These are phyloP conservation scores for Saccharomycopsis microspora DNA, from an alignment of 805 yeast genomes.

Conservation along the genomic window DNA sequence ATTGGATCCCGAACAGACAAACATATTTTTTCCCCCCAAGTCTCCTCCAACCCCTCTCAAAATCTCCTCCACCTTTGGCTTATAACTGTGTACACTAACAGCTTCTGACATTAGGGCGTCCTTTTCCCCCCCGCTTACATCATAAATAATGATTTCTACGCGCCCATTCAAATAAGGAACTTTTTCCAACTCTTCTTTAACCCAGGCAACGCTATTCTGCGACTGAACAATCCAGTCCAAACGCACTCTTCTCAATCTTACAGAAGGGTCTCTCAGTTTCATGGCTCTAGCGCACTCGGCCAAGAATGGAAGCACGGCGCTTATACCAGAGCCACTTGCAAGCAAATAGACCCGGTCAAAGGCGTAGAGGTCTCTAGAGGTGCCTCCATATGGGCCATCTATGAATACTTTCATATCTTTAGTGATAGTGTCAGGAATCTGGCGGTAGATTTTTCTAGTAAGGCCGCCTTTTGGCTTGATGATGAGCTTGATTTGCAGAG, in stretches of 20 bases:
- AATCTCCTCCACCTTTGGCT: not conserved
- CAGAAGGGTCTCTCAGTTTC: constrained; percentile 2
- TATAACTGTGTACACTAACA: not conserved
- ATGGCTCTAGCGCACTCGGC: constrained; percentile 17
- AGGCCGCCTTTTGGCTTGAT: constrained; percentile 37
- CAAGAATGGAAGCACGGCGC: constrained; percentile 37
- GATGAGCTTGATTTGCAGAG: constrained; percentile 29
- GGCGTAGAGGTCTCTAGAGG: constrained; percentile 31
- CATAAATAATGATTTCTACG: constrained; percentile 20
- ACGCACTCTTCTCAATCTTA: constrained; percentile 22
- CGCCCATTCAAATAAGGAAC: not conserved
- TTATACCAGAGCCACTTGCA: constrained; percentile 42
- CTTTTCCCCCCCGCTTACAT: not conserved
- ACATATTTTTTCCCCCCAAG: constrained; percentile 24
- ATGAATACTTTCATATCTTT: constrained; percentile 25
- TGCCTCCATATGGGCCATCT: constrained; percentile 53
- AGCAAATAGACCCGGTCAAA: constrained; percentile 33
- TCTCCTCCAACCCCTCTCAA: constrained; percentile 2
- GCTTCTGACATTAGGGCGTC: constrained; percentile 13
- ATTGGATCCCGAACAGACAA: constrained; percentile 37
- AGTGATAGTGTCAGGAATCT: constrained; percentile 21
- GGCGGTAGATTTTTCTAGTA: constrained; percentile 26
- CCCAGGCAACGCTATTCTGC: constrained; percentile 28
- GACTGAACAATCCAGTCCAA: constrained; percentile 35
- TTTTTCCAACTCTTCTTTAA: constrained; percentile 25